Evolutionary conservation across 2,329 filamentous ascomycete genomes (phyloP).

Genomic region (Xylaria multiplex): DNA sequence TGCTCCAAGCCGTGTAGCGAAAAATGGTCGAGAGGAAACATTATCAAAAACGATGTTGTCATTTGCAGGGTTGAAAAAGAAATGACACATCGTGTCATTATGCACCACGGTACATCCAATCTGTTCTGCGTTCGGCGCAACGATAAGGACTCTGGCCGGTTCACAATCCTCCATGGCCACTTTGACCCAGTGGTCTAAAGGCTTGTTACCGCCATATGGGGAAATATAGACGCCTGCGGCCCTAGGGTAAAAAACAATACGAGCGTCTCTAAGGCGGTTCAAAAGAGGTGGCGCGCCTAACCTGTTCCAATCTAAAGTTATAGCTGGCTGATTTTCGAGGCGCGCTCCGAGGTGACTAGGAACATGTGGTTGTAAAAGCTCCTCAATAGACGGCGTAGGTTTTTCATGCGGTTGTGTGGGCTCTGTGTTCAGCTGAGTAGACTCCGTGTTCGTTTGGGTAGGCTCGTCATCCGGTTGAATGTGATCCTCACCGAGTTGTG

Average conservation of each 20-base stretch:
- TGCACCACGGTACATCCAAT: not conserved
- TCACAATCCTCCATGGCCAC: not conserved
- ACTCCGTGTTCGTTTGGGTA: too few relatives aligned
- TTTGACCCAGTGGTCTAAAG: not conserved
- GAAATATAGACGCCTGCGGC: not conserved
- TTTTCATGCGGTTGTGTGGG: too few relatives aligned
- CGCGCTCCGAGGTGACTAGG: not conserved
- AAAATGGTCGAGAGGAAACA: not conserved
- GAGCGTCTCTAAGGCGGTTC: not conserved
- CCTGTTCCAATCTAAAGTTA: not conserved
- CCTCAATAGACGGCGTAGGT: too few relatives aligned
- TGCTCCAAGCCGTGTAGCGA: not conserved
- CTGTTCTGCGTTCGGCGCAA: not conserved
- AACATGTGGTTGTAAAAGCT: too few relatives aligned
- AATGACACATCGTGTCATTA: not conserved
- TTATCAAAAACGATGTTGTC: constrained; percentile 4
- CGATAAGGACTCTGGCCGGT: not conserved
- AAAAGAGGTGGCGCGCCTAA: not conserved
- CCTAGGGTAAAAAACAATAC: constrained; percentile 15
- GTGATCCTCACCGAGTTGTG: not conserved
- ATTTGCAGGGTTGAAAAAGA: constrained; percentile 8
- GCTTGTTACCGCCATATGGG: not conserved
- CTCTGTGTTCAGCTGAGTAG: too few relatives aligned
- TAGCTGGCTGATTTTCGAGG: not conserved
- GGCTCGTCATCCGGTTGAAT: too few relatives aligned